phyloP scores from a whole-genome alignment of 2,329 filamentous ascomycete species.

The Diaporthe caulivora region DNA sequence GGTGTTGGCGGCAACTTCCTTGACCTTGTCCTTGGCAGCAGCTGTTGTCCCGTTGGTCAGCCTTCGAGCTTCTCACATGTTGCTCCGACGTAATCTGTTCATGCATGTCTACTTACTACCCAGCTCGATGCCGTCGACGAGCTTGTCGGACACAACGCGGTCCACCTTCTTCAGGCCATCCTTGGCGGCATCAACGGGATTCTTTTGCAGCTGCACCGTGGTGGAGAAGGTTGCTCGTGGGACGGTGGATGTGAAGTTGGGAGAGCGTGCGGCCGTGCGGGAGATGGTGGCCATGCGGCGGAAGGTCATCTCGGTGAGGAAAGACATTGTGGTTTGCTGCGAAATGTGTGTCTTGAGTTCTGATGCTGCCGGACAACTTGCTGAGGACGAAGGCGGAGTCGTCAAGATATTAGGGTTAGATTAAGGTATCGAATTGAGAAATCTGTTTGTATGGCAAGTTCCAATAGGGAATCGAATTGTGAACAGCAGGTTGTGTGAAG shows the following conservation, averaged over 20 bases:
- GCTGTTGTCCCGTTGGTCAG: slow-evolving; percentile 51
- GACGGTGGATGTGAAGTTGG: slow-evolving; percentile 42
- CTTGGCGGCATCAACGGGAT: slow-evolving; percentile 67
- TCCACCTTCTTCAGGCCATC: slow-evolving; percentile 71
- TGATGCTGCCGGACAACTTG: slow-evolving; percentile 26
- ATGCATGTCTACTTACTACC: slow-evolving; percentile 58
- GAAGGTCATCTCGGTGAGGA: slow-evolving; percentile 60
- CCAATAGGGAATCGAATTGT: not conserved
- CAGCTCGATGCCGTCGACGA: slow-evolving; percentile 72
- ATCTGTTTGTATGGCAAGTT: not conserved
- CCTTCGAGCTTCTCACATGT: slow-evolving; percentile 29
- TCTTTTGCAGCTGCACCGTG: slow-evolving; percentile 58
- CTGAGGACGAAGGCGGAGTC: not conserved
- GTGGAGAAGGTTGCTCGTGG: slow-evolving; percentile 65
- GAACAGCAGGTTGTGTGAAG: not conserved
- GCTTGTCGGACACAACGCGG: slow-evolving; percentile 69
- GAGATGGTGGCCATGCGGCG: slow-evolving; percentile 58
- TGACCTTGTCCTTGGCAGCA: slow-evolving; percentile 59
- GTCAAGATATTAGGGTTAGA: not conserved
- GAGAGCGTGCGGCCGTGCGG: slow-evolving; percentile 53
- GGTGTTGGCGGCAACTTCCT: slow-evolving; percentile 56
- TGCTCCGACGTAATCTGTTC: not conserved
- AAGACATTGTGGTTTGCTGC: slow-evolving; percentile 60
- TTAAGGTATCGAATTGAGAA: not conserved
- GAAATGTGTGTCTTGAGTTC: not conserved